Base-by-base conservation (phyloP, 257 asterid species). In the Thymus mandschuricus region DNA sequence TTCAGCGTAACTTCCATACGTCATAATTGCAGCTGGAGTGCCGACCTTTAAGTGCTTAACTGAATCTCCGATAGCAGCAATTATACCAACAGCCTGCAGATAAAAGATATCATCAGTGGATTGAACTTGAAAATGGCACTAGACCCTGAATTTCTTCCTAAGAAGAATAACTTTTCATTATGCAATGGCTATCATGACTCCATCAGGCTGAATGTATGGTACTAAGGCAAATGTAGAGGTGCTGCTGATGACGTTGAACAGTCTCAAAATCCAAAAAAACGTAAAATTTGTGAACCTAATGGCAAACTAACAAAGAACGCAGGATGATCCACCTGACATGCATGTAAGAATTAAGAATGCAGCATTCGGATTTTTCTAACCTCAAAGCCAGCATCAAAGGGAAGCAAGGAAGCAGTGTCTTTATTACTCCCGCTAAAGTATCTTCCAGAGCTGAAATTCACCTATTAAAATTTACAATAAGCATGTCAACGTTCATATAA, bases 321-420 rank as follows among this genome's bases (percentile, higher is more conserved):
- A 29, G 15, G 71, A 60, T 31, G 35, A 68, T 73, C 44, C 50
- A 60, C 49, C 43, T 66, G 63, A 49, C 21, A 8, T 15, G 51
- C 9, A 15, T 51, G 30, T 15, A 51, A 35, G 9, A 40, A 66
- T 6, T 43, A 73, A 40, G 3, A 66, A 59, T 72, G 64, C 44
- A 66, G 59, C 69, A 21, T 8, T 29, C 1, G 58, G 10, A 45
- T 54, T 64, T 45, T 61, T 34, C 82, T 38, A 41, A 94, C 97
- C 97, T 94, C 99, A 38, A 94, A 91, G 21, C 99, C 97, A 82
- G 96, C 97, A 89, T 91, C 97, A 73, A 89, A 88, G 33, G 99
- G 99, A 68, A 91, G 99, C 75, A 68, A 83, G 46, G 96, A 87
- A 51, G 79, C 75, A 71, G 84, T 28, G 61, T 88, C 95, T 68